Conservation (phyloP, 2,329 filamentous ascomycete genomes). For the Alternaria conjuncta region DNA sequence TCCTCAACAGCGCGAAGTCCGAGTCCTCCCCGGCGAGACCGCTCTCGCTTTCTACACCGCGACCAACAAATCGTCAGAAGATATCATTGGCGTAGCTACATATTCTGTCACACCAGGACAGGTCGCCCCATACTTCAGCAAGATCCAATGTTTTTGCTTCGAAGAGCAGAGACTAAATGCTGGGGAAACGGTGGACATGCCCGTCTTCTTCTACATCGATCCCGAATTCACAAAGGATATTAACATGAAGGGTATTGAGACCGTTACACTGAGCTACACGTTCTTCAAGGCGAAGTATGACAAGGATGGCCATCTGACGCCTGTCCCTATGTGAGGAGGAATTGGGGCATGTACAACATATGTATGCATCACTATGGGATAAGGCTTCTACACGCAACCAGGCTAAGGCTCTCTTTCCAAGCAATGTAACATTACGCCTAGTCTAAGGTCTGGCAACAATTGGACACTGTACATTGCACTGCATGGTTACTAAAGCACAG, state of each 20-base stretch:
- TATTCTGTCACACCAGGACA: conserved; percentile 97
- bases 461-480: too few relatives aligned
- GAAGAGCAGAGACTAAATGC: conserved; percentile 93
- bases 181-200: conserved; percentile 98
- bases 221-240: conserved; percentile 91
- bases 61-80: conserved; percentile 85
- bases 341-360: conserved; percentile 10
- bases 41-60: conserved; percentile 97
- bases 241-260: conserved; percentile 92
- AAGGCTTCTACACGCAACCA: too few relatives aligned
- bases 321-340: conserved; percentile 54
- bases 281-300: conserved; percentile 96
- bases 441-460: too few relatives aligned
- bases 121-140: conserved; percentile 97
- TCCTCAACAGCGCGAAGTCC: conserved; percentile 95
- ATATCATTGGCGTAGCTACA: conserved; percentile 97
- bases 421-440: too few relatives aligned
- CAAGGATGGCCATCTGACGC: conserved; percentile 74
- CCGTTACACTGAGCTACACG: conserved; percentile 94
- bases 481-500: too few relatives aligned
- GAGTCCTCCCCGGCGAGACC: conserved; percentile 93
- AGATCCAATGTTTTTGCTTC: conserved; percentile 99
- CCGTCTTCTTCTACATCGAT: conserved; percentile 98
- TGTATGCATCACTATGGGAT: too few relatives aligned
- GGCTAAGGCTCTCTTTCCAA: too few relatives aligned